phyloP scores from a whole-genome alignment of 352 stramenopile species.

The Pythium insidiosum region DNA sequence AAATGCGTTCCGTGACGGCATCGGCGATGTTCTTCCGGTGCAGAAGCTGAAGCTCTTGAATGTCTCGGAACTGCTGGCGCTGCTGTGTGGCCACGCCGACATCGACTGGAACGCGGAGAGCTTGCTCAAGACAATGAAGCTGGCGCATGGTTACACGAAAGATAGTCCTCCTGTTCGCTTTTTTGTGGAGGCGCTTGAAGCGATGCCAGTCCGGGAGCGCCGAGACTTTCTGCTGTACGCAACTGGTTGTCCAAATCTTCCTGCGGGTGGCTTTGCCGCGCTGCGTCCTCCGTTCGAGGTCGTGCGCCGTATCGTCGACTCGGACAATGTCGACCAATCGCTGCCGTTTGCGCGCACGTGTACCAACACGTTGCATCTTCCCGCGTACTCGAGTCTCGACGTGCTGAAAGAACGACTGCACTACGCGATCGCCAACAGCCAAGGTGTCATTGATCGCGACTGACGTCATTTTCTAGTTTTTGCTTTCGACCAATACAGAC shows the following conservation, averaged over 20 bases:
- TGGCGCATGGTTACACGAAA: slow-evolving; percentile 80
- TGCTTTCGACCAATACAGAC: too few relatives aligned
- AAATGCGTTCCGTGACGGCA: slow-evolving; percentile 63
- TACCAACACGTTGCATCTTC: slow-evolving; percentile 81
- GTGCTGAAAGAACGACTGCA: slow-evolving; percentile 52
- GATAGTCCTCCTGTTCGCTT: slow-evolving; percentile 56
- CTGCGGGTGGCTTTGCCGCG: slow-evolving; percentile 53
- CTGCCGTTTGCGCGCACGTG: slow-evolving; percentile 81
- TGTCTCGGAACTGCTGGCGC: slow-evolving; percentile 48
- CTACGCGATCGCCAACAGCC: slow-evolving; percentile 75
- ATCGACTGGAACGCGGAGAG: slow-evolving; percentile 61
- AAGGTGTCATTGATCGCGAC: slow-evolving; percentile 81
- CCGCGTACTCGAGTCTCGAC: slow-evolving; percentile 66
- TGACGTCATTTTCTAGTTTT: slow-evolving; percentile 12
- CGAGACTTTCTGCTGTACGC: slow-evolving; percentile 75
- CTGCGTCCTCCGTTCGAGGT: slow-evolving; percentile 77
- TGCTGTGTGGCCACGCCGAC: slow-evolving; percentile 70
- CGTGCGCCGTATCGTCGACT: slow-evolving; percentile 67
- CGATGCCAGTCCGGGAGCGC: slow-evolving; percentile 48
- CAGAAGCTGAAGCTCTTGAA: slow-evolving; percentile 65
- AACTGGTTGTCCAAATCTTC: slow-evolving; percentile 76
- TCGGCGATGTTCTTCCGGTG: slow-evolving; percentile 64
- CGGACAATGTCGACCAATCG: slow-evolving; percentile 56
- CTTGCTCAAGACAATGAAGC: slow-evolving; percentile 62
- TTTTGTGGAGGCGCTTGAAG: slow-evolving; percentile 63